Percentiles rank a stretch among this genome's conserved stretches.
These are phyloP conservation scores for Colletotrichum sojae DNA, from an alignment of 2,329 filamentous ascomycete genomes.

Conservation along the genomic window DNA sequence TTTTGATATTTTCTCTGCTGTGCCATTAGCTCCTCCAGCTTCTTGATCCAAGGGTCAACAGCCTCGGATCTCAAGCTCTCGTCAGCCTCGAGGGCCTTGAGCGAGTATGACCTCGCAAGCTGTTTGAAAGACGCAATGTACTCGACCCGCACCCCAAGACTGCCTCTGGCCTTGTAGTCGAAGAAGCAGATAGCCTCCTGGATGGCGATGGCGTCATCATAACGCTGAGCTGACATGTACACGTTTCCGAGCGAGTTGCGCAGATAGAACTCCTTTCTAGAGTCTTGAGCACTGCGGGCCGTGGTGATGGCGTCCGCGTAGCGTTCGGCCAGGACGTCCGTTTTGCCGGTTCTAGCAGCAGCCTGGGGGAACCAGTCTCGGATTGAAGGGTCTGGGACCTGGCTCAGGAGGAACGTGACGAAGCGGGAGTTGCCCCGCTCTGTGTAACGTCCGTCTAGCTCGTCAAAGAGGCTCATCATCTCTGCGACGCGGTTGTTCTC, in stretches of 20 bases:
- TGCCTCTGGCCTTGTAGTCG: constrained; percentile 57
- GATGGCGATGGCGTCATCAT: constrained; percentile 51
- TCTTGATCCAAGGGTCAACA: constrained; percentile 50
- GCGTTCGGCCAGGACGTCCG: constrained; percentile 48
- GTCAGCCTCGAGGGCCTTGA: constrained; percentile 37
- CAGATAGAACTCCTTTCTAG: constrained; percentile 55
- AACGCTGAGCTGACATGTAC: constrained; percentile 52
- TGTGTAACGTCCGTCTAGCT: constrained; percentile 48
- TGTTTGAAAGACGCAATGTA: constrained; percentile 58
- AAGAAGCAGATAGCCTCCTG: constrained; percentile 54
- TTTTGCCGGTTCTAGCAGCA: constrained; percentile 51
- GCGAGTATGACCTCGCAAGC: constrained; percentile 52
- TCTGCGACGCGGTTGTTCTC: constrained; percentile 53
- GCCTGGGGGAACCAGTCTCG: constrained; percentile 59
- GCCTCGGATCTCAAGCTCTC: constrained; percentile 42
- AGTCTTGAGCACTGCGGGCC: constrained; percentile 52
- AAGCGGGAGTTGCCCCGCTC: constrained; percentile 47
- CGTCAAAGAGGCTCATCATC: constrained; percentile 53
- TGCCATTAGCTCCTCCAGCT: constrained; percentile 52
- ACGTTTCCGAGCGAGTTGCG: constrained; percentile 54
- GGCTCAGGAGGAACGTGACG: constrained; percentile 53
- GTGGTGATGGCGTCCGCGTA: constrained; percentile 51
- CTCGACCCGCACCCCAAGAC: constrained; percentile 55
- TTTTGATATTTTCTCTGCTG: constrained; percentile 56
- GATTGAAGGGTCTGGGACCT: constrained; percentile 49